Evolutionary conservation across 352 stramenopile genomes (phyloP).

Genomic region (Globisporangium apiculatum): DNA sequence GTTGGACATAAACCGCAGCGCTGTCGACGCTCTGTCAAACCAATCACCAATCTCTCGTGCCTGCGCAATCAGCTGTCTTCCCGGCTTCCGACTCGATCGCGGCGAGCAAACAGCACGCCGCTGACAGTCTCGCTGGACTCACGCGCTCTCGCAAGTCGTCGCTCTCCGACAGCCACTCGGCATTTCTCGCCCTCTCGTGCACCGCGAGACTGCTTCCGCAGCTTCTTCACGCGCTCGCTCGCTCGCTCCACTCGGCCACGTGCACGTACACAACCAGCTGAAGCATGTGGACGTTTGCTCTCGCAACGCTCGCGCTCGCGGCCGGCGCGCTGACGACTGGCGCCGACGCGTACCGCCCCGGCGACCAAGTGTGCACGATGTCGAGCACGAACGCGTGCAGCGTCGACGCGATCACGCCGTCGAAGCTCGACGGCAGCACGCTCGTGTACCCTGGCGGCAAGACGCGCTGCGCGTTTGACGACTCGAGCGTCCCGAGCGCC

Average conservation of each 20-base stretch:
- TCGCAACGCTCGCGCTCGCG: slow-evolving; percentile 20
- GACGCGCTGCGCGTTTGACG: slow-evolving; percentile 52
- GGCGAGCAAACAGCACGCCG: background rate
- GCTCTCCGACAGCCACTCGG: background rate
- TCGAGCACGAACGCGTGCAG: slow-evolving; percentile 36
- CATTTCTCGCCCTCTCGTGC: background rate
- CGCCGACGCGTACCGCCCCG: slow-evolving; percentile 21
- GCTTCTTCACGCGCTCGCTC: background rate
- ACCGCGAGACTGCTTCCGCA: background rate
- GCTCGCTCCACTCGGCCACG: background rate
- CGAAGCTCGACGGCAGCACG: slow-evolving; percentile 33
- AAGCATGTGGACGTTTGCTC: slow-evolving; percentile 25
- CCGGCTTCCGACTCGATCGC: background rate
- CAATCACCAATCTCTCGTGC: too few species aligned
- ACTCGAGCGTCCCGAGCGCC: slow-evolving; percentile 31
- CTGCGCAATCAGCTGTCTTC: background rate
- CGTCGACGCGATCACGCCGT: slow-evolving; percentile 41
- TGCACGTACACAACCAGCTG: background rate
- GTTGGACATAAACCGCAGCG: too few species aligned
- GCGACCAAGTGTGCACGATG: slow-evolving; percentile 52
- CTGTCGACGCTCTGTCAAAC: too few species aligned
- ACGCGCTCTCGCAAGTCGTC: background rate
- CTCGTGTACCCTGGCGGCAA: slow-evolving; percentile 50
- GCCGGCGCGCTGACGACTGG: slow-evolving; percentile 6
- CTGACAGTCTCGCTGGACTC: background rate